Percentiles rank a stretch among this genome's conserved stretches.
These are phyloP conservation scores for Blastobotrys illinoisensis DNA, from an alignment of 1,139 yeast species.

Conservation along the genomic window DNA sequence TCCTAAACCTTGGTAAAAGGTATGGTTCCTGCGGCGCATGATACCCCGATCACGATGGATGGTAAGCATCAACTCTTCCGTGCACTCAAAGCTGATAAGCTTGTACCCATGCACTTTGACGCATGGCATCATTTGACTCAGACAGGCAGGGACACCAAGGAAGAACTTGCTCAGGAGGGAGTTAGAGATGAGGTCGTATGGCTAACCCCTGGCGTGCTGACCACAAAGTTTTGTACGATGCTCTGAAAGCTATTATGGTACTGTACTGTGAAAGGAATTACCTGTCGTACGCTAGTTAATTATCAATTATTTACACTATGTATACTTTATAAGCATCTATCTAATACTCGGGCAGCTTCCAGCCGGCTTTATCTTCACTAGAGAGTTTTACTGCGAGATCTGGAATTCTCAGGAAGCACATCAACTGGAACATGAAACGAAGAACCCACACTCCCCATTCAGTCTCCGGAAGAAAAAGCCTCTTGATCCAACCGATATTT, in stretches of 20 bases:
- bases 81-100: conserved; percentile 2
- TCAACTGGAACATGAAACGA: neutral
- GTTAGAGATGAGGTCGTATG: conserved; percentile 2
- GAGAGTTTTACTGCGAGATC: neutral
- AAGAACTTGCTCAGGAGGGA: conserved; percentile 4
- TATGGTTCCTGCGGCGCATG: neutral
- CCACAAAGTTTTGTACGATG: neutral
- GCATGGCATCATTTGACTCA: conserved; percentile 5
- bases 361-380: neutral
- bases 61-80: conserved; percentile 6
- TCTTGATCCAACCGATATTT: neutral
- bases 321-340: neutral
- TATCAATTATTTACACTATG: too few relatives aligned
- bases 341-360: neutral
- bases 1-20: conserved; percentile 3
- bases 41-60: conserved; percentile 8
- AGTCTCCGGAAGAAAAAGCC: neutral
- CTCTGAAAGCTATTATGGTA: too few relatives aligned
- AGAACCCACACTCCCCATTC: neutral
- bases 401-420: neutral
- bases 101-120: conserved; percentile 8
- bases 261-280: too few relatives aligned
- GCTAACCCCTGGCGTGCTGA: neutral
- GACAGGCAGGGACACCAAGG: neutral
- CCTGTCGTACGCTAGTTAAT: too few relatives aligned